phyloP scores from a whole-genome alignment of 2,329 filamentous ascomycete species.

The Talaromyces rugulosus region DNA sequence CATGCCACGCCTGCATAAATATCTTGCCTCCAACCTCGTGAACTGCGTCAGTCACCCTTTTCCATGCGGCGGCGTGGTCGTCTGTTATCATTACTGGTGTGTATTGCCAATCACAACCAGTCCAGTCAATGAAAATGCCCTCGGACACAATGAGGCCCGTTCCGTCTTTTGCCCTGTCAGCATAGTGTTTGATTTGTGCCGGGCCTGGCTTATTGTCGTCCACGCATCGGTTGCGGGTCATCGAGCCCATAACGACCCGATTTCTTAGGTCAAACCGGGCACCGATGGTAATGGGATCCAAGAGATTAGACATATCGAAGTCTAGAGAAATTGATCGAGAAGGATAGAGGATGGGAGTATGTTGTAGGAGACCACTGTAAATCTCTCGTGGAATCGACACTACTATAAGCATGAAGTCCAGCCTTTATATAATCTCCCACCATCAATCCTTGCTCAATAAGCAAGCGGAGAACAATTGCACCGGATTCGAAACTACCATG shows the following conservation, averaged over 20 bases:
- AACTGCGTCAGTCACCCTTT: conserved; percentile 18
- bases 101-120: conserved; percentile 19
- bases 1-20: conserved; percentile 23
- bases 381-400: too few species aligned
- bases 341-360: neutral
- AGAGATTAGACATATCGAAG: neutral
- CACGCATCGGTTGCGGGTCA: conserved; percentile 24
- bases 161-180: conserved; percentile 18
- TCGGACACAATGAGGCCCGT: conserved; percentile 21
- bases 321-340: neutral
- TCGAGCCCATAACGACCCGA: conserved; percentile 22
- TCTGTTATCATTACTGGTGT: conserved; percentile 19
- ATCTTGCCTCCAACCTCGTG: conserved; percentile 20
- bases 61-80: conserved; percentile 19
- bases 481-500: neutral
- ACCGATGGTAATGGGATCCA: neutral
- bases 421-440: neutral
- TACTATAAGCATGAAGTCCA: neutral
- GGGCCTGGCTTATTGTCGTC: conserved; percentile 18
- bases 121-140: conserved; percentile 18
- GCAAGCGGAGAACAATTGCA: neutral
- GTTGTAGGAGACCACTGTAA: neutral
- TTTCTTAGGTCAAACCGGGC: conserved; percentile 7
- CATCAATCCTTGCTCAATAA: neutral
- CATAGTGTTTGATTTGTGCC: conserved; percentile 17